These are phyloP conservation scores for Macadamia integrifolia DNA, from an alignment of 164 flowering plant genomes.

Conservation along the genomic window DNA sequence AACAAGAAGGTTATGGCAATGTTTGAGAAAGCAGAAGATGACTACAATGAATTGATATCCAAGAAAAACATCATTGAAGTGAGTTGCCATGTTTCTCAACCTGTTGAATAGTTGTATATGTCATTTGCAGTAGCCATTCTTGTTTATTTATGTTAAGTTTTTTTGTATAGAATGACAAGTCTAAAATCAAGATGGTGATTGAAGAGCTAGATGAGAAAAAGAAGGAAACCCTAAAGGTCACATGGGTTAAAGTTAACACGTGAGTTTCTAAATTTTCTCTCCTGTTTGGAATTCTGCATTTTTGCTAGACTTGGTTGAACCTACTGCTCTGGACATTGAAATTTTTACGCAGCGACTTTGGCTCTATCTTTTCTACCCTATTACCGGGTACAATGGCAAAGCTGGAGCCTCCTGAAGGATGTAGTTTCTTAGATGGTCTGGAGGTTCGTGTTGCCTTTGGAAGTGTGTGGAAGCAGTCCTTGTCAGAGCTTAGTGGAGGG, in stretches of 20 bases:
- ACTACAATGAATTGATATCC: constrained; percentile 81
- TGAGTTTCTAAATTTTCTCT: constrained; percentile 21
- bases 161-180: constrained; percentile 75
- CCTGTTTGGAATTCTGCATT: constrained; percentile 1
- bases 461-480: constrained; percentile 93
- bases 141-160: background rate
- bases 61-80: constrained; percentile 96
- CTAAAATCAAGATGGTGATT: constrained; percentile 87
- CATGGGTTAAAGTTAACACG: constrained; percentile 96
- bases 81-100: constrained; percentile 13
- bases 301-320: constrained; percentile 1
- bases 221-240: constrained; percentile 89
- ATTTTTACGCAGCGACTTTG: constrained; percentile 72
- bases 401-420: constrained; percentile 93
- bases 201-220: constrained; percentile 99
- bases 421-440: constrained; percentile 94
- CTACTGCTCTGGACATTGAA: background rate
- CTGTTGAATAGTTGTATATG: background rate
- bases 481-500: constrained; percentile 98
- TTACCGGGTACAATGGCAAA: constrained; percentile 96
- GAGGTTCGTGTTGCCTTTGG: constrained; percentile 99
- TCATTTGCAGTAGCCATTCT: background rate
- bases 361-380: constrained; percentile 92
- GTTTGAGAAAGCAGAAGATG: constrained; percentile 99
- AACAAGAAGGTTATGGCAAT: constrained; percentile 98